Conservation (phyloP, 2,329 filamentous ascomycete species). For the Amauroascus niger region DNA sequence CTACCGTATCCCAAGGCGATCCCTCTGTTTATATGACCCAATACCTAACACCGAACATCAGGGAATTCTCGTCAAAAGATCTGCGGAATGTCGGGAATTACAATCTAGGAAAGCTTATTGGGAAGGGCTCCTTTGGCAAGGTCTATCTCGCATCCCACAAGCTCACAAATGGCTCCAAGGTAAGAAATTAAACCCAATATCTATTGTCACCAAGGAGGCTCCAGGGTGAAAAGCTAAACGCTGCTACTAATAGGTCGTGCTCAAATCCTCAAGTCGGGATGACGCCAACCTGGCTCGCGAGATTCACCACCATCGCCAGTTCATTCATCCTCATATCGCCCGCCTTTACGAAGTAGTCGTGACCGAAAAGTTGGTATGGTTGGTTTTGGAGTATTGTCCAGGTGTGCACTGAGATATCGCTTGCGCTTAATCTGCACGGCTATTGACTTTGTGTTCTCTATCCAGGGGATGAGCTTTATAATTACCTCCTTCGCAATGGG, state of each 20-base stretch:
- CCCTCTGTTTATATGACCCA: conserved; percentile 4
- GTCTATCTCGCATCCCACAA: conserved; percentile 95
- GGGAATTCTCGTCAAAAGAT: conserved; percentile 88
- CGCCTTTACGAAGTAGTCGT: conserved; percentile 96
- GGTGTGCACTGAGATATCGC: conserved; percentile 57
- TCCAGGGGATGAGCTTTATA: conserved; percentile 88
- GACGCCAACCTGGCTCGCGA: conserved; percentile 93
- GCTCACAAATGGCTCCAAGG: conserved; percentile 96
- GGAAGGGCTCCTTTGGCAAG: conserved; percentile 96
- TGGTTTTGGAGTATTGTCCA: conserved; percentile 92
- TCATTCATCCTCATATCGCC: conserved; percentile 93
- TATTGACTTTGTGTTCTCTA: conserved; percentile 5
- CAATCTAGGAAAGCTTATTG: conserved; percentile 78
- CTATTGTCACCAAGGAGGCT: background rate
- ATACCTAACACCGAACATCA: conserved; percentile 31
- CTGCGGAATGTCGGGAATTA: conserved; percentile 93
- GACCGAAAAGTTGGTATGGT: conserved; percentile 88
- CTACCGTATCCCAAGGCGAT: background rate
- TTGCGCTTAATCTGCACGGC: too few relatives aligned
- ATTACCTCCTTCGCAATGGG: conserved; percentile 82
- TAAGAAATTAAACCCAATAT: conserved; percentile 34
- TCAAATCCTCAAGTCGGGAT: conserved; percentile 94
- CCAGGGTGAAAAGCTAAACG: background rate
- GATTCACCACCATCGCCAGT: conserved; percentile 97
- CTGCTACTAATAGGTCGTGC: conserved; percentile 60